These are phyloP conservation scores for Hericium erinaceus DNA, from an alignment of 768 basidiomycete species.

Conservation along the genomic window DNA sequence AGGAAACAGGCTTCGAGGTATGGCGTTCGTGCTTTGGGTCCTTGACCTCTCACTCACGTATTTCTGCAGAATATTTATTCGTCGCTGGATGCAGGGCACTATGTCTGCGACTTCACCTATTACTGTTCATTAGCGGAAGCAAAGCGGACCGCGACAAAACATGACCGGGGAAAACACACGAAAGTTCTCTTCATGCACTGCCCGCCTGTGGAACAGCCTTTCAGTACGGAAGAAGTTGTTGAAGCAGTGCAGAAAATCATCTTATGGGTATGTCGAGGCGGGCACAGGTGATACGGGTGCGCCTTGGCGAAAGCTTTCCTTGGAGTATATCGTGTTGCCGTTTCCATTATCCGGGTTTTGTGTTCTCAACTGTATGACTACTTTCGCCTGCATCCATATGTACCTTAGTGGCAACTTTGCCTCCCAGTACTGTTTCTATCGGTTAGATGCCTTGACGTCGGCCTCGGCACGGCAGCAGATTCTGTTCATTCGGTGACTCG, in stretches of 20 bases:
- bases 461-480: not conserved
- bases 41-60: not conserved
- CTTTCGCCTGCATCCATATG: not conserved
- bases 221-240: conserved; percentile 57
- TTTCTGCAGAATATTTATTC: conserved; percentile 46
- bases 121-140: conserved; percentile 67
- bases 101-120: conserved; percentile 67
- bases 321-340: not conserved
- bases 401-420: not conserved
- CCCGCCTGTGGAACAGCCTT: conserved; percentile 56
- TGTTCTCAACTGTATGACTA: not conserved
- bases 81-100: conserved; percentile 70
- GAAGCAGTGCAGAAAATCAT: conserved; percentile 54
- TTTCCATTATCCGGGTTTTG: not conserved
- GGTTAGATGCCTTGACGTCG: not conserved
- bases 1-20: conserved; percentile 39
- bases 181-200: conserved; percentile 65
- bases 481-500: not conserved
- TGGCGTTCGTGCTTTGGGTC: conserved; percentile 6
- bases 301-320: not conserved
- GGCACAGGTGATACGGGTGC: conserved; percentile 7
- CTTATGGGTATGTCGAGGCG: conserved; percentile 39
- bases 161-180: conserved; percentile 17
- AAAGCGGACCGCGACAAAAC: conserved; percentile 26
- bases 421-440: not conserved